Conservation (phyloP, 768 basidiomycete species). For the Trametes meyenii region DNA sequence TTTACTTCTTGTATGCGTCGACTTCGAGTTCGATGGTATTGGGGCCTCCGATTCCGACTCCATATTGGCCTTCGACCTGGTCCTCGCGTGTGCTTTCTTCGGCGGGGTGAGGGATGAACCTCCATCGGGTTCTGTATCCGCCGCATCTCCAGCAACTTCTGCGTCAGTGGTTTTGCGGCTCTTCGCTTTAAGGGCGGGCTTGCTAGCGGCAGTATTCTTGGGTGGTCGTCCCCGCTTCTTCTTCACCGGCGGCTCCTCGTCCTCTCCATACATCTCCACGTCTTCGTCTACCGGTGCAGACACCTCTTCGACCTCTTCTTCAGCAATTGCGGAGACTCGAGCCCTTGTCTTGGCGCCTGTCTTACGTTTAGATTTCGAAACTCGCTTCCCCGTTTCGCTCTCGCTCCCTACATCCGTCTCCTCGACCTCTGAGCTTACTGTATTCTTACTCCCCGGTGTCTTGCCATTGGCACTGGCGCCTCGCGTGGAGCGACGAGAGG, state of each 20-base stretch:
- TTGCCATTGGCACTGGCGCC: constrained; percentile 20
- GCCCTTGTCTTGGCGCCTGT: constrained; percentile 29
- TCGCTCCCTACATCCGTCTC: constrained; percentile 32
- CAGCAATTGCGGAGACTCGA: constrained; percentile 33
- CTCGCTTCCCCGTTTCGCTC: constrained; percentile 30
- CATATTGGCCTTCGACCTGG: constrained; percentile 24
- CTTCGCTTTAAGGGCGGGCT: constrained; percentile 6
- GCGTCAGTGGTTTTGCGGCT: constrained; percentile 7
- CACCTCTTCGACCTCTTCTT: constrained; percentile 34
- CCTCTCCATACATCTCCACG: constrained; percentile 16
- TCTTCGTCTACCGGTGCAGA: constrained; percentile 14
- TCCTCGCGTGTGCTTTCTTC: constrained; percentile 24
- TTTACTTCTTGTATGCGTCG: constrained; percentile 22
- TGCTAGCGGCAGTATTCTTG: constrained; percentile 3
- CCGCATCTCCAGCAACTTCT: not conserved
- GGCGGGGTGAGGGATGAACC: constrained; percentile 2
- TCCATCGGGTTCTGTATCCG: not conserved
- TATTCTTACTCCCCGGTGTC: constrained; percentile 19
- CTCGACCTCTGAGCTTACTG: constrained; percentile 25
- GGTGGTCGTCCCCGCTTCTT: constrained; percentile 24
- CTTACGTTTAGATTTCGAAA: constrained; percentile 32
- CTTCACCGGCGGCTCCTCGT: constrained; percentile 14
- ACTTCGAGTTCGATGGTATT: constrained; percentile 8
- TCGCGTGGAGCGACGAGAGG: constrained; percentile 27
- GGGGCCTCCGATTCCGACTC: constrained; percentile 24